Evolutionary conservation across 306 rosid species (phyloP).

Genomic region (Trifolium dubium): DNA sequence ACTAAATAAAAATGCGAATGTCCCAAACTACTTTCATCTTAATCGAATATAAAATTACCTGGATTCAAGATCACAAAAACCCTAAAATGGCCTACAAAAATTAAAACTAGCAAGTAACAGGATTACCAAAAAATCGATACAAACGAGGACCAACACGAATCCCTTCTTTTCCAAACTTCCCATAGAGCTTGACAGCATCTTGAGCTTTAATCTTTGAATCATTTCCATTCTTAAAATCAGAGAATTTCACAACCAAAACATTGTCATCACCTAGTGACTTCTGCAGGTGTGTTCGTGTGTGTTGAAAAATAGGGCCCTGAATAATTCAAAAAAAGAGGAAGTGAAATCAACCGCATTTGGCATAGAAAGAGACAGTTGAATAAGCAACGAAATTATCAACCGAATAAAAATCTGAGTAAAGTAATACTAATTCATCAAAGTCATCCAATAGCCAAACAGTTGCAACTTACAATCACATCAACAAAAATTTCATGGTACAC

Average conservation of each 20-base stretch:
- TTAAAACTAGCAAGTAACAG: slow-evolving; percentile 10
- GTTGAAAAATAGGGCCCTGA: slow-evolving; percentile 71
- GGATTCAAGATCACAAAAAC: slow-evolving; percentile 11
- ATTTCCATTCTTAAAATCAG: slow-evolving; percentile 33
- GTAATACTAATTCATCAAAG: slow-evolving; percentile 2
- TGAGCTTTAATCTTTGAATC: not conserved
- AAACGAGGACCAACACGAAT: slow-evolving; percentile 65
- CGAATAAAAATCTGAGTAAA: not conserved
- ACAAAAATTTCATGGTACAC: not conserved
- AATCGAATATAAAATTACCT: not conserved
- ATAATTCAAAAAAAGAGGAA: slow-evolving; percentile 25
- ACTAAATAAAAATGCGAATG: slow-evolving; percentile 26
- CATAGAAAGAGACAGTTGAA: slow-evolving; percentile 9
- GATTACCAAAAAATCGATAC: slow-evolving; percentile 73
- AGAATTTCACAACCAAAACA: slow-evolving; percentile 66
- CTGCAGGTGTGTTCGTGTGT: slow-evolving; percentile 64
- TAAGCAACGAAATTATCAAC: not conserved
- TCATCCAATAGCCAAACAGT: not conserved
- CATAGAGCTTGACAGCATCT: slow-evolving; percentile 40
- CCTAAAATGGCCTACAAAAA: not conserved
- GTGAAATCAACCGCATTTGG: not conserved
- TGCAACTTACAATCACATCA: slow-evolving; percentile 1
- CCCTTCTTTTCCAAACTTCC: slow-evolving; percentile 65
- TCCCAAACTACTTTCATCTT: slow-evolving; percentile 10
- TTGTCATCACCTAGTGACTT: slow-evolving; percentile 75